Base-by-base conservation (phyloP, 441 rosid species). In the California macrophylla region DNA sequence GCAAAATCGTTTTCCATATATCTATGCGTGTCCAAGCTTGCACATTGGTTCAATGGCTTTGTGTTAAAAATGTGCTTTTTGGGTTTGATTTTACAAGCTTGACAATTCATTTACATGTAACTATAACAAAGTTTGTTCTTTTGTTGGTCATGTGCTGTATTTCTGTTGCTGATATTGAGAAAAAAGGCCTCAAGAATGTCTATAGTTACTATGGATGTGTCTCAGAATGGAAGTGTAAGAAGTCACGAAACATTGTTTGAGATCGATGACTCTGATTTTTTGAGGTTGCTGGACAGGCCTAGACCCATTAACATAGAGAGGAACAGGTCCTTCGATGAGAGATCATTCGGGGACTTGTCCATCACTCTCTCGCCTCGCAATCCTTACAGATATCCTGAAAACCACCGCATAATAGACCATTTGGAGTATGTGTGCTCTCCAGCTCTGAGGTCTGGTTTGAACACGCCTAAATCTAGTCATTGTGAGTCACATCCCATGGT, bases 301-400 rank as follows among this genome's bases (percentile, higher is more conserved):
- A 85, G 87, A 77, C 73, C 83, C 8, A 52, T 93, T 78, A 89
- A 77, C 66, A 76, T 87, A 24, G 96, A 91, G 1, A 85, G 89
- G 72, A 86, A 85, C 66, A 78, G 87, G 68, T 91, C 97, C 23
- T 89, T 75, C 10, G 98, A 88, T 20, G 93, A 86, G 70, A 76
- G 85, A 79, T 82, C 86, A 7, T 71, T 80, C 3, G 70, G 58
- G 69, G 94, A 88, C 12, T 68, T 84, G 69, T 45, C 83, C 9
- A 74, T 61, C 15, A 81, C 54, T 18, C 68, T 23, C 10, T 77
- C 52, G 69, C 92, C 38, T 82, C 84, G 79, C 24, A 74, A 72
- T 45, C 26, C 76, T 61, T 9, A 28, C 36, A 78, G 84, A 77
- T 66, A 74, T 60, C 70, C 34, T 23, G 91, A 84, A 26, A 76